Conservation (phyloP, 768 basidiomycete species). For the Amanita polypyramis region DNA sequence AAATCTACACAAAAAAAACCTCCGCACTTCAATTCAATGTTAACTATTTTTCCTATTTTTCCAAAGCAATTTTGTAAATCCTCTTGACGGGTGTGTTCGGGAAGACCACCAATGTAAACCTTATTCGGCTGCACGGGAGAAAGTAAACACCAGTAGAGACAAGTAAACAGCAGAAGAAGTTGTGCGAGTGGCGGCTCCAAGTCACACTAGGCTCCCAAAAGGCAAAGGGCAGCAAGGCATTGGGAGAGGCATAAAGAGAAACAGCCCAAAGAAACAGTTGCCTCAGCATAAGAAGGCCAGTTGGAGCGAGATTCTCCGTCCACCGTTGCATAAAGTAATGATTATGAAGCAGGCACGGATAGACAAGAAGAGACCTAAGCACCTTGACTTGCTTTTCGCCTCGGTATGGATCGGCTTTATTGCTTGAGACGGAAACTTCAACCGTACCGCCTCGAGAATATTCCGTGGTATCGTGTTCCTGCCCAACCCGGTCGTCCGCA, state of each 20-base stretch:
- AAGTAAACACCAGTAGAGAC: conserved; percentile 58
- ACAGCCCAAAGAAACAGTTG: conserved; percentile 25
- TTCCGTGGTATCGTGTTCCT: conserved; percentile 40
- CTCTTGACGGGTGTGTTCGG: conserved; percentile 78
- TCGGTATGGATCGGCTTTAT: conserved; percentile 33
- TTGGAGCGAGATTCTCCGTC: conserved; percentile 15
- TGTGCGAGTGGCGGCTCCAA: conserved; percentile 28
- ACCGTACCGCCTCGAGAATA: conserved; percentile 40
- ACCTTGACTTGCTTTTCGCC: conserved; percentile 82
- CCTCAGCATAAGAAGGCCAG: conserved; percentile 30
- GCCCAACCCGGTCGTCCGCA: conserved; percentile 34
- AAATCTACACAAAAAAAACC: conserved; percentile 6
- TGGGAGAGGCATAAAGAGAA: conserved; percentile 26
- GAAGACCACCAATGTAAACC: conserved; percentile 85
- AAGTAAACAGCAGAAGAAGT: conserved; percentile 36
- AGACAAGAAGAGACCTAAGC: conserved; percentile 58
- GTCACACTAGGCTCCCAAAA: conserved; percentile 29
- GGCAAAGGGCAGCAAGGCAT: conserved; percentile 18
- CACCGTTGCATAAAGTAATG: conserved; percentile 7
- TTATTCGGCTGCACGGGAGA: conserved; percentile 82
- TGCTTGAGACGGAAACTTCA: conserved; percentile 28
- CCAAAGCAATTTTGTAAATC: conserved; percentile 82
- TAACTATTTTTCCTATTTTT: conserved; percentile 65
- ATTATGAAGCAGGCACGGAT: conserved; percentile 11
- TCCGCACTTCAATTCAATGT: conserved; percentile 80